Conservation (phyloP, 352 stramenopile species). For the Hyaloperonospora arabidopsidis region DNA sequence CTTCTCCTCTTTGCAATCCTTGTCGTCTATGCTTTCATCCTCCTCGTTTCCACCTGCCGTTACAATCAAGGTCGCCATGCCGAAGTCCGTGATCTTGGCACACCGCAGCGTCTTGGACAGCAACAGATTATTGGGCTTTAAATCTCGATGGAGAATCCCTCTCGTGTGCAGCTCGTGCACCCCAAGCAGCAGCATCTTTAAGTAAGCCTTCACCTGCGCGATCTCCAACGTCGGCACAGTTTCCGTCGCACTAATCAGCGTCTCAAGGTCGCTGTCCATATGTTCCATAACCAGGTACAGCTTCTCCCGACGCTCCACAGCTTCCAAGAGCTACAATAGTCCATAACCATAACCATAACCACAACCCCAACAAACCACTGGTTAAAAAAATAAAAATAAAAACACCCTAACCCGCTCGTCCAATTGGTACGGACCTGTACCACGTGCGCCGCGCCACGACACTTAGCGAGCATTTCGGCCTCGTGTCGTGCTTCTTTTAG, state of each 20-base stretch:
- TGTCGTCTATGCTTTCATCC: conserved; percentile 11
- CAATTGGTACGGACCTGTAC: conserved; percentile 38
- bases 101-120: conserved; percentile 33
- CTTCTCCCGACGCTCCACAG: conserved; percentile 52
- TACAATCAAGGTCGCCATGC: conserved; percentile 50
- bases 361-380: not conserved
- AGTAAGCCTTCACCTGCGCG: conserved; percentile 27
- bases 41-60: conserved; percentile 6
- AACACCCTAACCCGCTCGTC: too few species aligned
- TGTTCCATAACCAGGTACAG: conserved; percentile 68
- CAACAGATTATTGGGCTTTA: conserved; percentile 81
- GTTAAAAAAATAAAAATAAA: too few species aligned
- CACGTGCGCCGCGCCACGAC: conserved; percentile 38
- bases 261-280: conserved; percentile 76
- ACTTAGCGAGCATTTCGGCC: conserved; percentile 41
- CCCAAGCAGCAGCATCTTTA: conserved; percentile 57
- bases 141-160: conserved; percentile 62
- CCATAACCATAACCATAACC: not conserved
- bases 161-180: conserved; percentile 51
- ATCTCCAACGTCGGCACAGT: conserved; percentile 12
- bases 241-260: conserved; percentile 31
- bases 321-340: conserved; percentile 41
- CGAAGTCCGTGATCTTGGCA: conserved; percentile 79
- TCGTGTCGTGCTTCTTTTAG: conserved; percentile 36
- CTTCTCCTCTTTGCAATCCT: not conserved